Conservation (phyloP, 768 basidiomycete species). For the Suillus plorans region DNA sequence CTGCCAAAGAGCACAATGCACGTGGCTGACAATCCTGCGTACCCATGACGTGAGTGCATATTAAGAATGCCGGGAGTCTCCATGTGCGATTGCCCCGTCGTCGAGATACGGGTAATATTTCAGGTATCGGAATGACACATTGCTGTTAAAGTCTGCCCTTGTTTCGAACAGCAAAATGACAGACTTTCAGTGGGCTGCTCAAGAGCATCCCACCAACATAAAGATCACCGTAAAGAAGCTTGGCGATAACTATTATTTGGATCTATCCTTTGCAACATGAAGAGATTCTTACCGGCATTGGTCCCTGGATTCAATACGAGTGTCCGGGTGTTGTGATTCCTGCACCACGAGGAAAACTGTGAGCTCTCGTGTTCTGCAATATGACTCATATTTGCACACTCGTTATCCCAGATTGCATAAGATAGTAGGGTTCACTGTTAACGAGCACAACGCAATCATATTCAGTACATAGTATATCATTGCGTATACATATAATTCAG, state of each 20-base stretch:
- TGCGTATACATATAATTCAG: background rate
- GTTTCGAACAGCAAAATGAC: background rate
- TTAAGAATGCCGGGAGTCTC: background rate
- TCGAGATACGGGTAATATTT: background rate
- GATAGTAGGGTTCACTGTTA: background rate
- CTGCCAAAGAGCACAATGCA: background rate
- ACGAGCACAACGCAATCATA: background rate
- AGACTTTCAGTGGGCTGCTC: background rate
- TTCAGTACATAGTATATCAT: background rate
- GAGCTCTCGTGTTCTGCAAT: background rate
- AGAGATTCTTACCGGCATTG: background rate
- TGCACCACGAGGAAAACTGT: background rate
- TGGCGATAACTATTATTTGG: background rate
- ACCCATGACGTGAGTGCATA: background rate
- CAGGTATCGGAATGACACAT: background rate
- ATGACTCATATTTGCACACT: background rate
- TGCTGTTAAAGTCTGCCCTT: background rate
- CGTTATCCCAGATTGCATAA: background rate
- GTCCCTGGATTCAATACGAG: conserved; percentile 2
- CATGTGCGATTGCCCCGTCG: background rate
- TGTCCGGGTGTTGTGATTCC: conserved; percentile 9
- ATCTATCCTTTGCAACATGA: background rate
- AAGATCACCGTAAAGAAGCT: background rate
- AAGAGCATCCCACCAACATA: background rate
- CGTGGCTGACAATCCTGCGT: background rate